Percentiles rank a stretch among this genome's conserved stretches.
phyloP scores from a whole-genome alignment of 2,329 filamentous ascomycete species.

The Chaetothyriales sp. region DNA sequence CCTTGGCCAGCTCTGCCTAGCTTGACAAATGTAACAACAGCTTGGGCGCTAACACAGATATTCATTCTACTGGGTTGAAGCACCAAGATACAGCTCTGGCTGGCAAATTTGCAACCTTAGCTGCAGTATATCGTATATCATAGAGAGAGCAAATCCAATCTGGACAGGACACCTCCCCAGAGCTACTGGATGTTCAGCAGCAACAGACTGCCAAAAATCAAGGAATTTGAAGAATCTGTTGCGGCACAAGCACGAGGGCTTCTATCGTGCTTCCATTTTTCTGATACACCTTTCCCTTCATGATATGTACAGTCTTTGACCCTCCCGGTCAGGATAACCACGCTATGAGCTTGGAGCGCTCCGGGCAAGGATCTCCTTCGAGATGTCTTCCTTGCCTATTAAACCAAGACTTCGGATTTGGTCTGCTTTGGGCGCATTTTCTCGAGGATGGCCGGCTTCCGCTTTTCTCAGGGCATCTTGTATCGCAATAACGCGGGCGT shows the following conservation, averaged over 20 bases:
- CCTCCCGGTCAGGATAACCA: not conserved
- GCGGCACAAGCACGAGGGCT: not conserved
- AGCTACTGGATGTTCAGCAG: not conserved
- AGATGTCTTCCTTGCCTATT: conserved; percentile 68
- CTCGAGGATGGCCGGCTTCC: conserved; percentile 57
- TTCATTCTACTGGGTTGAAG: not conserved
- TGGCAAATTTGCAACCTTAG: not conserved
- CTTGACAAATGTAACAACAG: not conserved
- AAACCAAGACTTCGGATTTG: conserved; percentile 79
- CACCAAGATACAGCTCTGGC: not conserved
- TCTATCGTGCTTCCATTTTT: not conserved
- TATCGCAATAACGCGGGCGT: conserved; percentile 59
- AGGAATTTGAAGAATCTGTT: not conserved
- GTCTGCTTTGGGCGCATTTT: conserved; percentile 65
- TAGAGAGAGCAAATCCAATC: too few species aligned
- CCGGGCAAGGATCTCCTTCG: conserved; percentile 28
- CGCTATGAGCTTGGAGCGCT: not conserved
- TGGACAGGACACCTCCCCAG: not conserved
- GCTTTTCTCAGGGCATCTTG: conserved; percentile 75
- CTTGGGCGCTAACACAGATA: not conserved
- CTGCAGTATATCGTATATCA: too few species aligned
- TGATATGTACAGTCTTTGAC: not conserved
- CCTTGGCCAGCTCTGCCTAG: not conserved
- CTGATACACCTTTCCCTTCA: not conserved
- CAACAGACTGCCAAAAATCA: not conserved